phyloP scores from a whole-genome alignment of 2,329 filamentous ascomycete genomes.

The Cladosporium colombiae region DNA sequence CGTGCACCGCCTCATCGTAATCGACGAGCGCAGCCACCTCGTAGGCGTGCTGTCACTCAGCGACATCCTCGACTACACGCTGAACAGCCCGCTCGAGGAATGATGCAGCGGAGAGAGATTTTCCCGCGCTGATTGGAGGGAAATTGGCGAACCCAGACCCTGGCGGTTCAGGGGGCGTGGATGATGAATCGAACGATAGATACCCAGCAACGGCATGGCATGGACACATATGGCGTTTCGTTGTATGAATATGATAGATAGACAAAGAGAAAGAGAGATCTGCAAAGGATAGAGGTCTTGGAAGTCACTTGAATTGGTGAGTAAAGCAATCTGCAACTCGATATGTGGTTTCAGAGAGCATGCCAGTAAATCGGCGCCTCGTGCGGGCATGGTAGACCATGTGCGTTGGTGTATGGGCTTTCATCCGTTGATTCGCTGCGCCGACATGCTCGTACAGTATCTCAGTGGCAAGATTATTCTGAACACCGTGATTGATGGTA shows the following conservation, averaged over 20 bases:
- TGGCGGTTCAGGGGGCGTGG: not conserved
- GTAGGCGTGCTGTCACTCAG: constrained; percentile 90
- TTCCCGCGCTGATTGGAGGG: not conserved
- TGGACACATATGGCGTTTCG: constrained; percentile 12
- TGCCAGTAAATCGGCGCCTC: not conserved
- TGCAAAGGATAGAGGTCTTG: not conserved
- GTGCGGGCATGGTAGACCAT: not conserved
- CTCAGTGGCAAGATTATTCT: not conserved
- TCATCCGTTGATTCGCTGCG: not conserved
- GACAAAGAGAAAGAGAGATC: not conserved
- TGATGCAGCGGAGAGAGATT: not conserved
- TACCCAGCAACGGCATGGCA: constrained; percentile 11
- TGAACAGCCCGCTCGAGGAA: constrained; percentile 48
- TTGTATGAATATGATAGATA: constrained; percentile 8
- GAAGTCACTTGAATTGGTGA: not conserved
- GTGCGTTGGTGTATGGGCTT: not conserved
- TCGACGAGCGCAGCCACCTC: constrained; percentile 84
- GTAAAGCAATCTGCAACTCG: not conserved
- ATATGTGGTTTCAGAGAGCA: not conserved
- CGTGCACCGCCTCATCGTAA: constrained; percentile 88
- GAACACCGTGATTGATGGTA: not conserved
- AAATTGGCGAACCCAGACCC: not conserved
- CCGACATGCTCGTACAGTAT: no score
- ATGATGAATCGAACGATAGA: constrained; percentile 9
- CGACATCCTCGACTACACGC: constrained; percentile 92